Percentiles rank a stretch among this genome's conserved stretches.
phyloP scores from a whole-genome alignment of 257 asterid species.

The Petrea volubilis region DNA sequence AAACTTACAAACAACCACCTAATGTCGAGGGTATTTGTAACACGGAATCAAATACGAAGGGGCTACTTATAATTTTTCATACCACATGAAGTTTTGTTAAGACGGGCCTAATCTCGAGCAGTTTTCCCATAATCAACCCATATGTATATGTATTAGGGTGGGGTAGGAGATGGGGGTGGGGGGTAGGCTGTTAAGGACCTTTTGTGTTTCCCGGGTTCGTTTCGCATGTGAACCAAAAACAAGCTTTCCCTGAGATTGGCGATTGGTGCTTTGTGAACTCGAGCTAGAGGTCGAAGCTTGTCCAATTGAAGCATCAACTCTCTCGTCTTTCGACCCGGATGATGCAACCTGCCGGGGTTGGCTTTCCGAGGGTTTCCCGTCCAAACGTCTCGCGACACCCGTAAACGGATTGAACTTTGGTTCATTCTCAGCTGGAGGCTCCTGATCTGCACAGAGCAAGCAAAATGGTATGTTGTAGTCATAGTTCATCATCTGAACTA shows the following conservation, averaged over 20 bases:
- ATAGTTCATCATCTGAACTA: too few species aligned
- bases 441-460: constrained; percentile 49
- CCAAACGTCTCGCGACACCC: constrained; percentile 84
- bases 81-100: too few species aligned
- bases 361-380: constrained; percentile 69
- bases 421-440: constrained; percentile 57
- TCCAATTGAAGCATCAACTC: constrained; percentile 34
- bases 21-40: too few species aligned
- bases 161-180: too few species aligned
- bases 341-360: constrained; percentile 58
- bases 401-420: constrained; percentile 87
- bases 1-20: constrained; percentile 40
- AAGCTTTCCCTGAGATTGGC: constrained; percentile 90
- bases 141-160: too few species aligned
- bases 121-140: too few species aligned
- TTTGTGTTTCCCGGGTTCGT: constrained; percentile 52
- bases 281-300: constrained; percentile 56
- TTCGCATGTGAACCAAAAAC: constrained; percentile 80
- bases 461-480: too few species aligned
- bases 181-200: too few species aligned
- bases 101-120: too few species aligned
- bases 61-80: too few species aligned
- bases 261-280: constrained; percentile 59
- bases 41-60: too few species aligned
- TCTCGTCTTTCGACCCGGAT: constrained; percentile 51